These are phyloP conservation scores for Colletotrichum eleusines DNA, from an alignment of 2,329 filamentous ascomycete genomes.

Conservation along the genomic window DNA sequence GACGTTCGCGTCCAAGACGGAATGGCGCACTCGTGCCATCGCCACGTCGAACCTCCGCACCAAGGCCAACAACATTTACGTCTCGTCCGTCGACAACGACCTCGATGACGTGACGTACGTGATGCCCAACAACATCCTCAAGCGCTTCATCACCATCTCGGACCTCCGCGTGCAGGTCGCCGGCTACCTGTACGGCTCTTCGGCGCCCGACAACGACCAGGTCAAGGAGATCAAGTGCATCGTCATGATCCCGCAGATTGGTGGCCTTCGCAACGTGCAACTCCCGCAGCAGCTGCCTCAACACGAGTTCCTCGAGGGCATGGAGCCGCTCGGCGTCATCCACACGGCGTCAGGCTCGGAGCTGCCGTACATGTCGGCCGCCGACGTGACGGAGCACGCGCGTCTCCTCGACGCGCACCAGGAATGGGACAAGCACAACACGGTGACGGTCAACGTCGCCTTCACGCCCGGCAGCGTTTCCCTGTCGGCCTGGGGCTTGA, in stretches of 20 bases:
- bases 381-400: conserved; percentile 94
- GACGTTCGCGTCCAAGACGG: conserved; percentile 97
- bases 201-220: conserved; percentile 92
- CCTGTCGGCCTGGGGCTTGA: conserved; percentile 92
- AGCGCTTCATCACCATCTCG: conserved; percentile 97
- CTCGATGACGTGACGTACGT: conserved; percentile 95
- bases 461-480: conserved; percentile 98
- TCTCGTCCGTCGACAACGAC: conserved; percentile 93
- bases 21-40: conserved; percentile 97
- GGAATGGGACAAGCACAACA: conserved; percentile 86
- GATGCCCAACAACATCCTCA: conserved; percentile 99
- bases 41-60: conserved; percentile 96
- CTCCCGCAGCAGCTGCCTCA: conserved; percentile 90
- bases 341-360: conserved; percentile 97
- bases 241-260: conserved; percentile 97
- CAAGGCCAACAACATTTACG: conserved; percentile 97
- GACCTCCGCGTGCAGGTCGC: conserved; percentile 97
- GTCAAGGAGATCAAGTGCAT: conserved; percentile 98
- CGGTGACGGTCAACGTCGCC: conserved; percentile 92
- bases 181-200: conserved; percentile 93
- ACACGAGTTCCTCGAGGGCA: conserved; percentile 86
- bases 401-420: conserved; percentile 85
- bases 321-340: conserved; percentile 94
- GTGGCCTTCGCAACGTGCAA: conserved; percentile 91
- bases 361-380: conserved; percentile 94